Percentiles rank a stretch among this genome's conserved stretches.
Conservation (phyloP, 345 rosid species). For the Capsella bursapastoris region DNA sequence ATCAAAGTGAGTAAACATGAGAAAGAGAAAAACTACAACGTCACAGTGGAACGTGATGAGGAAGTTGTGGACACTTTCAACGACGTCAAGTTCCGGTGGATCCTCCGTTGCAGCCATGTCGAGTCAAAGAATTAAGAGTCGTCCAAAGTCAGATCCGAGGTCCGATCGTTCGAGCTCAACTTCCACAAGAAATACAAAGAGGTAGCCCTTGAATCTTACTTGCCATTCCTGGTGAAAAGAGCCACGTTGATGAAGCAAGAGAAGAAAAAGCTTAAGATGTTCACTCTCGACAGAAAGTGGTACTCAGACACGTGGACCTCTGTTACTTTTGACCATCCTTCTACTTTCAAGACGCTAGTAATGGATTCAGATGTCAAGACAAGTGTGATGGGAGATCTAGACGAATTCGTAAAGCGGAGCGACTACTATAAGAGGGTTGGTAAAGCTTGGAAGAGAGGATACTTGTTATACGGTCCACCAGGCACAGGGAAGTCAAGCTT, state of each 20-base stretch:
- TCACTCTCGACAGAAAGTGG: slow-evolving; percentile 41
- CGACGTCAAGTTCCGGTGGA: slow-evolving; percentile 62
- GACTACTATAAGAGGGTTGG: slow-evolving; percentile 69
- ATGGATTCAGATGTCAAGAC: slow-evolving; percentile 55
- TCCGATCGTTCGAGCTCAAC: slow-evolving; percentile 56
- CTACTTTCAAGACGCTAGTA: slow-evolving; percentile 73
- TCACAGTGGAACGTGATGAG: slow-evolving; percentile 61
- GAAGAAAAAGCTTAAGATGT: slow-evolving; percentile 60
- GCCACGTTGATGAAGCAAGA: slow-evolving; percentile 51
- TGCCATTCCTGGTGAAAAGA: slow-evolving; percentile 54
- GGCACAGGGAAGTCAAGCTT: slow-evolving; percentile 84
- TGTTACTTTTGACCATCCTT: slow-evolving; percentile 73
- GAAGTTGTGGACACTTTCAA: slow-evolving; percentile 55
- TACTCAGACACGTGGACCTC: slow-evolving; percentile 56
- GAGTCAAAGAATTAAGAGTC: slow-evolving; percentile 39
- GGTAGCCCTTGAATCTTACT: slow-evolving; percentile 53
- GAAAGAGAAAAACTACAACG: slow-evolving; percentile 52
- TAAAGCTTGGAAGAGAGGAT: slow-evolving; percentile 86
- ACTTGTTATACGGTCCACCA: slow-evolving; percentile 72
- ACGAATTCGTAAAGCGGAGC: slow-evolving; percentile 58
- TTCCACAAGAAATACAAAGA: slow-evolving; percentile 62
- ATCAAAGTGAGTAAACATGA: slow-evolving; percentile 60
- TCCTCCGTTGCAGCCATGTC: slow-evolving; percentile 48
- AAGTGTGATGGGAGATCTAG: slow-evolving; percentile 60
- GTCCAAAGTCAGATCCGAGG: slow-evolving; percentile 41